phyloP scores from a whole-genome alignment of 768 basidiomycete species.

The Hygrophoropsis aurantiaca region DNA sequence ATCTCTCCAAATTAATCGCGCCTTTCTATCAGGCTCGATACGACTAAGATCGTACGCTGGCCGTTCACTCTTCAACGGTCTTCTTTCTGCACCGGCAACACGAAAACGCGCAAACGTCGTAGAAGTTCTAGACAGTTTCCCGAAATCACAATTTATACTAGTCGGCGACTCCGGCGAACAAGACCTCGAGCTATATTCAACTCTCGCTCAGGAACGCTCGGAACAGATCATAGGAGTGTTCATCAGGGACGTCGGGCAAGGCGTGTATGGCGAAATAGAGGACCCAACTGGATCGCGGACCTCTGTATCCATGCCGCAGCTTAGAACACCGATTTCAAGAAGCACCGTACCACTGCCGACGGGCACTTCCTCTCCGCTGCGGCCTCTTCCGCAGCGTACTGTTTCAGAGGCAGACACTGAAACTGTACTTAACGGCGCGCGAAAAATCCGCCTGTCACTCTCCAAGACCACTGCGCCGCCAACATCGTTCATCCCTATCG shows the following conservation, averaged over 20 bases:
- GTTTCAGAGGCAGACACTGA: constrained; percentile 1
- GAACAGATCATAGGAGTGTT: constrained; percentile 76
- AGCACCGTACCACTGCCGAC: no score
- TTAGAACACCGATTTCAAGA: constrained; percentile 15
- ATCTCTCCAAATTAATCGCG: constrained; percentile 3
- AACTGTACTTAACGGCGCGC: no score
- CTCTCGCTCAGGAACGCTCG: constrained; percentile 68
- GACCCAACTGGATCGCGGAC: constrained; percentile 59
- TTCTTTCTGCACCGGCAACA: constrained; percentile 78
- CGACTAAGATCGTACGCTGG: constrained; percentile 85
- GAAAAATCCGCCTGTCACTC: not conserved
- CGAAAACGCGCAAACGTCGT: constrained; percentile 80
- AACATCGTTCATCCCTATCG: constrained; percentile 8
- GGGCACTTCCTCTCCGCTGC: not conserved
- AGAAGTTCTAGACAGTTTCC: constrained; percentile 77
- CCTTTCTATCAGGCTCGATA: constrained; percentile 77
- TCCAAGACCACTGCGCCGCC: constrained; percentile 14
- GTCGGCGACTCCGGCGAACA: constrained; percentile 95
- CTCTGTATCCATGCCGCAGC: no score
- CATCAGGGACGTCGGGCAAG: constrained; percentile 69
- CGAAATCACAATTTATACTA: constrained; percentile 73
- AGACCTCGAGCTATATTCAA: constrained; percentile 87
- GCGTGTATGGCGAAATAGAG: constrained; percentile 40
- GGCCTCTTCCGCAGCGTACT: constrained; percentile 2
- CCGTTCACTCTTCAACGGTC: constrained; percentile 77